Percentiles rank a stretch among this genome's conserved stretches.
These are phyloP conservation scores for Nakazawaea wyomingensis DNA, from an alignment of 805 yeast species.

Conservation along the genomic window DNA sequence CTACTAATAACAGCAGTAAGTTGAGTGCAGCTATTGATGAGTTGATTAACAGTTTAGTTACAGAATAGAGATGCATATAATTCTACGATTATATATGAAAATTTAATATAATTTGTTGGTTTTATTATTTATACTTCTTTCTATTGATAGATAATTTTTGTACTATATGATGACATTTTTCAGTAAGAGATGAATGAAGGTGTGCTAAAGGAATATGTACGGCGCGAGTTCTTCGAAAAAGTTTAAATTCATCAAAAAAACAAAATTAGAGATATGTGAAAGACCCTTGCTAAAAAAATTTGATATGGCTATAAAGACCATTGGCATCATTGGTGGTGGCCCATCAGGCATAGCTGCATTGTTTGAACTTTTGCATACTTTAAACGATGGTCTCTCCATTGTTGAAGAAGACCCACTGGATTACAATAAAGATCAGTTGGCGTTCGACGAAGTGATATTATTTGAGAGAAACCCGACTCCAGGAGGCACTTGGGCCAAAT, in stretches of 20 bases:
- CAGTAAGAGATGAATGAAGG: too few relatives aligned
- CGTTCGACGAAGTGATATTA: constrained; percentile 30
- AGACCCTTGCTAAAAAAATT: too few relatives aligned
- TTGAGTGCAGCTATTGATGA: constrained; percentile 14
- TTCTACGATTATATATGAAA: too few relatives aligned
- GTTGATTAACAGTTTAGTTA: constrained; percentile 17
- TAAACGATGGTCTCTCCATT: constrained; percentile 23
- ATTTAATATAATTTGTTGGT: too few relatives aligned
- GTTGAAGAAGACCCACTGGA: constrained; percentile 14
- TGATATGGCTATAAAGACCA: constrained; percentile 16
- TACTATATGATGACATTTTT: too few relatives aligned
- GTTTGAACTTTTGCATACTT: constrained; percentile 27
- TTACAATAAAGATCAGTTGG: constrained; percentile 16
- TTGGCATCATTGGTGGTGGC: constrained; percentile 38
- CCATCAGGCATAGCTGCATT: constrained; percentile 34
- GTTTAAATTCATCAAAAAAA: too few relatives aligned
- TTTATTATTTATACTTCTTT: too few relatives aligned
- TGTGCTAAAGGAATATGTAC: too few relatives aligned
- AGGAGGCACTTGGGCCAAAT: constrained; percentile 37
- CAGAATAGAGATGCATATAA: too few relatives aligned
- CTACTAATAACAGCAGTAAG: constrained; percentile 11
- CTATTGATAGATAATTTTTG: too few relatives aligned
- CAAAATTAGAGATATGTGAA: too few relatives aligned
- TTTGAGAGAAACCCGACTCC: constrained; percentile 32
- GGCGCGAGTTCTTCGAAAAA: too few relatives aligned